Evolutionary conservation across 2,329 filamentous ascomycete species (phyloP).

Genomic region (Fusarium sp.): DNA sequence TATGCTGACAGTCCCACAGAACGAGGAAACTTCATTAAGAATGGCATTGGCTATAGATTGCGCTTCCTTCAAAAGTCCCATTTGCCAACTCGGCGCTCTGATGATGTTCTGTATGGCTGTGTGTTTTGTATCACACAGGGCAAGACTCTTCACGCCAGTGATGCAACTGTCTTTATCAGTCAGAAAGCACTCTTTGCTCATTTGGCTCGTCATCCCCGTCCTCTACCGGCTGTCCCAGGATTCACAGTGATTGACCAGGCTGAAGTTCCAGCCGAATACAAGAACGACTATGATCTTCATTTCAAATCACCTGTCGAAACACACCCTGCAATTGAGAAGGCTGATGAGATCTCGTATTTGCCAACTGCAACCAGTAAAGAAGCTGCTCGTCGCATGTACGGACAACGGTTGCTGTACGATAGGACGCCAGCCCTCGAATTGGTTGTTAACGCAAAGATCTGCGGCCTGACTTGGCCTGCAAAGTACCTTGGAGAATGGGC

Average conservation of each 20-base stretch:
- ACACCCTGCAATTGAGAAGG: conserved; percentile 59
- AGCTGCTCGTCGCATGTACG: conserved; percentile 61
- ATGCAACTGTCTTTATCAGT: conserved; percentile 68
- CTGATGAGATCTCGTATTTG: conserved; percentile 55
- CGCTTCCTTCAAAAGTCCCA: conserved; percentile 70
- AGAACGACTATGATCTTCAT: conserved; percentile 67
- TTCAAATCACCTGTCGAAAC: conserved; percentile 56
- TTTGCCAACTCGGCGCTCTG: conserved; percentile 61
- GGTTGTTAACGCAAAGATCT: conserved; percentile 62
- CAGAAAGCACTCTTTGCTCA: conserved; percentile 66
- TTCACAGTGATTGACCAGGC: conserved; percentile 61
- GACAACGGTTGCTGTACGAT: conserved; percentile 60
- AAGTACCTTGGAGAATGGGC: conserved; percentile 68
- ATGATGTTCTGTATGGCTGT: conserved; percentile 67
- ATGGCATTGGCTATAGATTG: conserved; percentile 63
- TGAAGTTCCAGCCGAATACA: conserved; percentile 55
- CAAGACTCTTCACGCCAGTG: conserved; percentile 64
- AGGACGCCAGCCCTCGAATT: conserved; percentile 61
- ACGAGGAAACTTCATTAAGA: conserved; percentile 61
- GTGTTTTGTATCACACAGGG: conserved; percentile 65
- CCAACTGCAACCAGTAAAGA: conserved; percentile 61
- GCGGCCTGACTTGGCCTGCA: conserved; percentile 64
- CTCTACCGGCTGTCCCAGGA: conserved; percentile 62
- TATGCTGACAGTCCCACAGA: conserved; percentile 49
- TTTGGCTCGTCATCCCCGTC: conserved; percentile 65